Conservation (phyloP, 306 rosid species). For the Rosa chinensis region DNA sequence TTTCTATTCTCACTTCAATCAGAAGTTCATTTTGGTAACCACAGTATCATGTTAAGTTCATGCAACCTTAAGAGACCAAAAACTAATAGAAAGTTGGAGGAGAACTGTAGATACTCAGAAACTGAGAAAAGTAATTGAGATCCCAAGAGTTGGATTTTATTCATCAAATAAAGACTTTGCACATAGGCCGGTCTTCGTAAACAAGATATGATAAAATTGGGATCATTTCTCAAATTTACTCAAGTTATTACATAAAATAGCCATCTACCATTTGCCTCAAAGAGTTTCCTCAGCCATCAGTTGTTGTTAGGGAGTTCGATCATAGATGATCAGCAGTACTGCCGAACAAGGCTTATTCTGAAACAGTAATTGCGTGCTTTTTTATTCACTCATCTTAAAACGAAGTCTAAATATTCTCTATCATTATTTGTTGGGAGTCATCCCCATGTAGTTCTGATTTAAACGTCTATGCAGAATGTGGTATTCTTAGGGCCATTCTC, state of each 20-base stretch:
- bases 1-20: not conserved
- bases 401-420: constrained; percentile 2
- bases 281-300: too few species aligned
- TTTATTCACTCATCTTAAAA: not conserved
- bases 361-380: constrained; percentile 14
- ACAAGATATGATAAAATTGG: too few species aligned
- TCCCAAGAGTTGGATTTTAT: too few species aligned
- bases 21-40: not conserved
- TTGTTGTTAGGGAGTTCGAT: too few species aligned
- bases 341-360: not conserved
- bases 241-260: too few species aligned
- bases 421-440: constrained; percentile 1
- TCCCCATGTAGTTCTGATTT: not conserved
- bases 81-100: not conserved
- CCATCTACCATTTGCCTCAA: too few species aligned
- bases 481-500: constrained; percentile 67
- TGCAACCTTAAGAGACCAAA: not conserved
- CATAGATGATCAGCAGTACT: too few species aligned
- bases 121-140: too few species aligned
- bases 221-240: too few species aligned
- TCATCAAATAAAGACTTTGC: too few species aligned
- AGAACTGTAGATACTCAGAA: too few species aligned
- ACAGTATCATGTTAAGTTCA: not conserved
- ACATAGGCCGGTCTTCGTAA: too few species aligned
- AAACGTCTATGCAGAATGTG: constrained; percentile 59